A percentile compares a stretch with the other conserved stretches of the same genome.
Conservation (phyloP, 2,329 filamentous ascomycete genomes). For the Colletotrichum sojae region DNA sequence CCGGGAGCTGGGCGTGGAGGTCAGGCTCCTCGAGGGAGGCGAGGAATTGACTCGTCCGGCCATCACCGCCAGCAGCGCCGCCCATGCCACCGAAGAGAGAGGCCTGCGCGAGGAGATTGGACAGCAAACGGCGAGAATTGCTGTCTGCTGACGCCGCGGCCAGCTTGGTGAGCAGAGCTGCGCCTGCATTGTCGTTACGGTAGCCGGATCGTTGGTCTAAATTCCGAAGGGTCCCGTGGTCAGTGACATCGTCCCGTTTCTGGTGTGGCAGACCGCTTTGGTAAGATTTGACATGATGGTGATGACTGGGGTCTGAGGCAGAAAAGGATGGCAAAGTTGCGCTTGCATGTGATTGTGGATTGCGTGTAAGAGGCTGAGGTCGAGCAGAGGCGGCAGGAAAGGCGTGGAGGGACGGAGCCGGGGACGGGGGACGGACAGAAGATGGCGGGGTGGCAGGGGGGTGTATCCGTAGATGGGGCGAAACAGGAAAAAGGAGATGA, state of each 20-base stretch:
- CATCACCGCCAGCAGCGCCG: constrained; percentile 45
- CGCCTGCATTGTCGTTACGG: constrained; percentile 48
- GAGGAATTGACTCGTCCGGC: constrained; percentile 59
- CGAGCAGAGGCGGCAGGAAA: neutral
- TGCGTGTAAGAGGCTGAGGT: constrained; percentile 27
- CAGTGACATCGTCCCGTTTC: constrained; percentile 43
- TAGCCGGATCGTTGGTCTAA: constrained; percentile 56
- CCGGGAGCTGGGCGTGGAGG: constrained; percentile 65
- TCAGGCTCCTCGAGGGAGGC: constrained; percentile 65
- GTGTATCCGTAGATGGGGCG: constrained; percentile 12
- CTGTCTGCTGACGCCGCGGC: constrained; percentile 42
- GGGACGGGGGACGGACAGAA: constrained; percentile 24
- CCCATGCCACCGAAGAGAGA: constrained; percentile 49
- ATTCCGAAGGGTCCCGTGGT: constrained; percentile 48
- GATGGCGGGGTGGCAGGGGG: constrained; percentile 10
- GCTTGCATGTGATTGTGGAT: constrained; percentile 45
- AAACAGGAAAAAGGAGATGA: constrained; percentile 17
- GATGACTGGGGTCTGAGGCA: constrained; percentile 14
- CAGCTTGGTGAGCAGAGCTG: constrained; percentile 48
- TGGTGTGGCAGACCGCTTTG: neutral
- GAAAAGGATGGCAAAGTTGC: constrained; percentile 13
- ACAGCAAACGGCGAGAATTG: constrained; percentile 41
- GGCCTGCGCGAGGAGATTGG: constrained; percentile 42
- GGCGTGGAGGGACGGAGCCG: constrained; percentile 39
- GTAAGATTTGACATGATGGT: constrained; percentile 21